Evolutionary conservation across 163 green algal genomes (phyloP), one percentile per base, ranked within the genome.

Genomic region (Chloromonas sp.): DNA sequence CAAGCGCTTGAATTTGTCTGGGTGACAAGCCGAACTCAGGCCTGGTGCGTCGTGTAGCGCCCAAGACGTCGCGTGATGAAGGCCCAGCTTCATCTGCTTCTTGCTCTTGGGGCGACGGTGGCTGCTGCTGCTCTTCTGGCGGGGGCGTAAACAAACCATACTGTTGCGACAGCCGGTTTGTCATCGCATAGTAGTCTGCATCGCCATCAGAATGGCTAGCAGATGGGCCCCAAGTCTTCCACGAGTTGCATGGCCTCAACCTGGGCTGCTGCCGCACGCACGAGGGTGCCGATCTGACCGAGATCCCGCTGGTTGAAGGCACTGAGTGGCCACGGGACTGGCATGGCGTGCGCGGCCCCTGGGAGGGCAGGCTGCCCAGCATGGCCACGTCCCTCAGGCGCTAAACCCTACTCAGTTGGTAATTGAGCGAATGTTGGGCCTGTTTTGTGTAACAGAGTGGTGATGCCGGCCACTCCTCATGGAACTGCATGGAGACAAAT

Each of bases 61-160:
- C 15, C 80, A 84, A 58, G 60, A 87, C 58, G 58, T 85, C 61
- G 36, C 71, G 36, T 36, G 36, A 36, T 36, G 36, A 36, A 36
- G 36, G 36, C 36, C 36, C 36, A 36, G 36, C 36, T 36, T 36
- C 36, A 36, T 36, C 36, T 36, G 13, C 71, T 88, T 36, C 61
- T 79, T 87, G 78, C 80, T 84, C 77, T 60, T 77, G 71, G 58
- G 61, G 66, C 58, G 5, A 61, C 5, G 76, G 14, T 60, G 58
- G 78, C 59, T 90, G 78, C 58, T 86, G 71, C 79, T 85, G 81
- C 70, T 79, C 58, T 3, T 11, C 59, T 58, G 13, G 66, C 5
- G 82, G 57, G 0, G 90, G 90, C n/a, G 86, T 83, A 76, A 93
- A 93, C 84, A 85, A 88, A 3, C 90, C 89, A 86, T 92, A 91